Base-by-base conservation (phyloP, 306 rosid genomes). In the Prunus mume region DNA sequence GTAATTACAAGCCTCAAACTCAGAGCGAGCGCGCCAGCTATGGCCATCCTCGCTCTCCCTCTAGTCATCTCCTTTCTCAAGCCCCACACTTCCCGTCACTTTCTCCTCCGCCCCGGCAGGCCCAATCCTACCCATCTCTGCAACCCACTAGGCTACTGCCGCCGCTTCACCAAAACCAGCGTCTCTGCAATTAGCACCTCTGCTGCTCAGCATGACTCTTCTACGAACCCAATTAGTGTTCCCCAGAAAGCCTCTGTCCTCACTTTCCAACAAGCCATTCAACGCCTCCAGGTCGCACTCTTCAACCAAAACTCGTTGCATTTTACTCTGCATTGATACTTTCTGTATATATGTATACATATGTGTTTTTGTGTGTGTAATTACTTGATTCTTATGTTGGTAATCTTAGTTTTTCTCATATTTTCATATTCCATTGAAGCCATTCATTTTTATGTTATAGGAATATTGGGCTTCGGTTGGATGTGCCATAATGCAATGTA, bases 401-500 rank as follows among this genome's bases (percentile, higher is more conserved):
- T 6, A 28, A 15, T 28, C 20, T 62, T 11, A 41, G 65, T 19
- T 32, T 38, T 61, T 34, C 43, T 50, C 69, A 20, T 45, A 47
- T 46, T 14, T 47, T 71, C 5, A 22, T 5, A 5, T 68, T 56
- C 20, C 62, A 22, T 43, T 76, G 67, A 32, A 60, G 41, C 68
- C 18, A 32, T 72, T 69, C 6, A 27, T 64, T 41, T 81, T 57
- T 54, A n/a, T 78, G 73, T 56, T 80, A 47, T 84, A 94, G 95
- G 96, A 94, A 82, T 94, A 94, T 57, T 94, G 98, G 98, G 97
- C 97, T 73, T 94, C 98, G 0, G 97, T 94, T 73, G 98, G 98
- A 71, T 94, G 98, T 79, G 92, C 98, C 67, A 84, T 94, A 67
- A 91, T 94, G 98, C 98, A 94, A 87, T 94, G 98, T 84, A 90